Conservation (phyloP, 768 basidiomycete genomes). For the Leccinum uliginosum region DNA sequence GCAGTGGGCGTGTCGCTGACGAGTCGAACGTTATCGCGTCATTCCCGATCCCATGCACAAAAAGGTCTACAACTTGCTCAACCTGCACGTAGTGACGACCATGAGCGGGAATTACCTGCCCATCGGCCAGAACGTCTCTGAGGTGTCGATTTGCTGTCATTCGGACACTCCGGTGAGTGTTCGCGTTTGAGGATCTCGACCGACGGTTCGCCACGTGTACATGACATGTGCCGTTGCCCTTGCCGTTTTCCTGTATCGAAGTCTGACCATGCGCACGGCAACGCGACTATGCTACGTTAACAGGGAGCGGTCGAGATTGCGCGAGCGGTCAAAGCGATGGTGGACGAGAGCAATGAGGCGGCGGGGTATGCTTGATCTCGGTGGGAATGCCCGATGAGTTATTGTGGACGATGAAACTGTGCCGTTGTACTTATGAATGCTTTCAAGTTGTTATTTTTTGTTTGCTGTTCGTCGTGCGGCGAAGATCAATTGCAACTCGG, state of each 20-base stretch:
- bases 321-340: conserved; percentile 46
- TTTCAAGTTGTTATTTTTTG: no score
- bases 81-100: conserved; percentile 45
- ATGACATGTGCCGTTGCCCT: background rate
- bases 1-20: background rate
- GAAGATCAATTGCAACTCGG: no score
- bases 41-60: background rate
- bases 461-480: no score
- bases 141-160: conserved; percentile 63
- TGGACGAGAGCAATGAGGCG: conserved; percentile 47
- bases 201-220: no score
- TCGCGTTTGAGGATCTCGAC: background rate
- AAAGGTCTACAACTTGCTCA: conserved; percentile 44
- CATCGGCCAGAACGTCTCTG: conserved; percentile 39
- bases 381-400: background rate
- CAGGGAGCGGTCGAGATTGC: conserved; percentile 55
- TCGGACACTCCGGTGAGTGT: conserved; percentile 57
- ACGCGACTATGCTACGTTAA: background rate
- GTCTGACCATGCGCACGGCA: background rate
- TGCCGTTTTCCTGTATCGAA: background rate
- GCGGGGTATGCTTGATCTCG: conserved; percentile 26
- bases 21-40: background rate
- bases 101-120: conserved; percentile 37
- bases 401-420: background rate
- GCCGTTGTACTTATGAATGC: no score